Evolutionary conservation across 257 asterid species (phyloP), one percentile per base, ranked within the genome.

Genomic region (Datura wrightii): DNA sequence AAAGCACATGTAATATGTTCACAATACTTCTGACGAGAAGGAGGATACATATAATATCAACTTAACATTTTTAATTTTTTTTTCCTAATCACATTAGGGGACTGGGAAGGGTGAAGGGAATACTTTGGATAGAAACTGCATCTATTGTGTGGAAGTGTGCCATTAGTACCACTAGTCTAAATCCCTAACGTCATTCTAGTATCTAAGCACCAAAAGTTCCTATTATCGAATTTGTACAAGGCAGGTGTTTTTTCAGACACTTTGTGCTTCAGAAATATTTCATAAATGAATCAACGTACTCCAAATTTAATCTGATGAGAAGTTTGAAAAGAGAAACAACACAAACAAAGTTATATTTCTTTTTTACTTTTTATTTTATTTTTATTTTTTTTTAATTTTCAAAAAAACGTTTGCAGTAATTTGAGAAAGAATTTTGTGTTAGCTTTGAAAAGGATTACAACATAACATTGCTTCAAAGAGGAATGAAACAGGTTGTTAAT

Each of bases 391-490:
- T 24, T 24, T 24, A 24, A 24, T 24, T 24, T 24, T 24, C 31
- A 24, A 24, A 16, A 44, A 10, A 19, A 74, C 59, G 48, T 46
- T 46, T 74, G 41, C 58, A 72, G n/a, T 72, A 24, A 24, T 44
- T 39, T 0, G 55, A 8, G 59, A 46, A 72, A 46, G 80, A 46
- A 46, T 72, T 44, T 46, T 74, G 58, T 1, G 5, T 74, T 78
- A 1, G 63, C 63, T 52, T 34, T 52, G 48, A 34, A 50, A 34
- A 78, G 19, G 82, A 78, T 76, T 78, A 8, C 63, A 52, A 78
- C 82, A 52, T 78, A 31, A 52, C 56, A 78, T 78, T 78, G 46
- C 63, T 52, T 78, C 63, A 53, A 78, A 34, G 63, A 52, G 15
- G 31, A 78, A 24, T 4, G 14, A 78, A 52, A 52, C 34, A 52